These are phyloP conservation scores for Camillea tinctor DNA, from an alignment of 2,329 filamentous ascomycete species.

Conservation along the genomic window DNA sequence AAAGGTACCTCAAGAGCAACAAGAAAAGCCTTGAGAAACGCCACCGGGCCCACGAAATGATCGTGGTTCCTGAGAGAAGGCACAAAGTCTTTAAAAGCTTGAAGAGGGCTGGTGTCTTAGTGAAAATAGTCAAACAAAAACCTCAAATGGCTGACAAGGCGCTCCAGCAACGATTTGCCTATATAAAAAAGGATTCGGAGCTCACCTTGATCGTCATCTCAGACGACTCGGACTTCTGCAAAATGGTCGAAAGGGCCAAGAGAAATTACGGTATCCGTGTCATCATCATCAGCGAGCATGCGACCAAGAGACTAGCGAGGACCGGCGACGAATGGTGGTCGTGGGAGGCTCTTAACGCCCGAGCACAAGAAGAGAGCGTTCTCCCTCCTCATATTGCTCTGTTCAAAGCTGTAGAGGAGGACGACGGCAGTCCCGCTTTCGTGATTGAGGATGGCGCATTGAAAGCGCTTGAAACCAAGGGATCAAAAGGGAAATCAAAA, in stretches of 20 bases:
- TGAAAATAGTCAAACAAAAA: neutral
- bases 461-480: no score
- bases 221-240: neutral
- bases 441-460: no score
- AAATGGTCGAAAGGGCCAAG: neutral
- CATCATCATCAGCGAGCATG: neutral
- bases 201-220: neutral
- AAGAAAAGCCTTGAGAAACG: neutral
- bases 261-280: neutral
- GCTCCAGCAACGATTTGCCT: neutral
- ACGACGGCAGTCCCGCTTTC: no score
- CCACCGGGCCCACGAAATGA: neutral
- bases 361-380: no score
- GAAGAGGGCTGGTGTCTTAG: neutral
- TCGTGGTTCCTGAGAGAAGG: neutral
- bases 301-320: neutral
- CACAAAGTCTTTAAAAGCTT: neutral
- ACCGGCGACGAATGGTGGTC: neutral
- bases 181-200: neutral
- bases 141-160: neutral
- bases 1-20: neutral
- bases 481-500: no score
- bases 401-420: no score
- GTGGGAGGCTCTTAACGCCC: neutral
- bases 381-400: no score